Evolutionary conservation across 345 rosid genomes (phyloP).

Genomic region (Lepidium aucheri): DNA sequence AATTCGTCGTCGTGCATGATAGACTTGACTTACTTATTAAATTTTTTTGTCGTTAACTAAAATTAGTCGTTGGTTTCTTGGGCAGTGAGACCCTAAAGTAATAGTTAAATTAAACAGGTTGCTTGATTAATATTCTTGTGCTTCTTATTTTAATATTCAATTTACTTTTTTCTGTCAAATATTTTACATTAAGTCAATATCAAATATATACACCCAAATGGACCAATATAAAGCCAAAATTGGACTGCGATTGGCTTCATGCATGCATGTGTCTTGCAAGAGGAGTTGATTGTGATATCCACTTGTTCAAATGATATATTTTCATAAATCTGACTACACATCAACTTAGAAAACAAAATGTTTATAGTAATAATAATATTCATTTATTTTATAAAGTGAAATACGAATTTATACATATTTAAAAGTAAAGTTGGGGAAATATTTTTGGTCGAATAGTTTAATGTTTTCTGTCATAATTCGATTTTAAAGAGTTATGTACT

Average conservation of each 20-base stretch:
- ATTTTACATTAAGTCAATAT: too few species aligned
- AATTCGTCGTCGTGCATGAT: not conserved
- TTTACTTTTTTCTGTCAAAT: not conserved
- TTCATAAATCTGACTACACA: not conserved
- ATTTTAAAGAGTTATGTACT: too few species aligned
- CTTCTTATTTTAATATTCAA: not conserved
- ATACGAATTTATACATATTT: too few species aligned
- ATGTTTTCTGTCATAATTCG: too few species aligned
- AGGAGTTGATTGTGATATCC: too few species aligned
- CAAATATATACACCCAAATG: not conserved
- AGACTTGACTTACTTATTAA: not conserved
- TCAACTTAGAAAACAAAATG: not conserved
- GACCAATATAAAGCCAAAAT: not conserved
- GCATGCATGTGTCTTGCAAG: too few species aligned
- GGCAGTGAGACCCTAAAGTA: conserved; percentile 24
- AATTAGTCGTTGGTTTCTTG: conserved; percentile 13
- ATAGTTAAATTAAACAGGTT: not conserved
- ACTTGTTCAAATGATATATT: not conserved
- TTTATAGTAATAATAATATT: not conserved
- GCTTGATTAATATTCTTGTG: not conserved
- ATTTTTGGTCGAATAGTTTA: too few species aligned
- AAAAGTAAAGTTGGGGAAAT: too few species aligned
- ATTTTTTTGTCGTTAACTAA: not conserved
- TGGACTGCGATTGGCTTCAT: not conserved
- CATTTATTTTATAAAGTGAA: too few species aligned